Evolutionary conservation across 768 basidiomycete genomes (phyloP).

Genomic region (Tylopilus vinaceipallidus): DNA sequence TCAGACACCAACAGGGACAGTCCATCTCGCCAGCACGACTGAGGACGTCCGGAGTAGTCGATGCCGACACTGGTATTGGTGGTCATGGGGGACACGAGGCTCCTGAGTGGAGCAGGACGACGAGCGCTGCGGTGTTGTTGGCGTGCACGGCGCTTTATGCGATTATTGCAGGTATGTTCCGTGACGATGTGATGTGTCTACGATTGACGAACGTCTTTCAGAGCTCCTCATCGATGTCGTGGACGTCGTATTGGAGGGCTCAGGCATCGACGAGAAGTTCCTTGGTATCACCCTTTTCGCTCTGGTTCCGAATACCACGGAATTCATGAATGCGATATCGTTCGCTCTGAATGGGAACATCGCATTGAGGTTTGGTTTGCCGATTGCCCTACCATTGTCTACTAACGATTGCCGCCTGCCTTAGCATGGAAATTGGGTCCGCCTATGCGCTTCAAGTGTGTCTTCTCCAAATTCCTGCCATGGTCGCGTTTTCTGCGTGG

Average conservation of each 20-base stretch:
- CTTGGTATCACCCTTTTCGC: conserved; percentile 96
- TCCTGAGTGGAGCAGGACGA: conserved; percentile 91
- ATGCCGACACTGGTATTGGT: conserved; percentile 44
- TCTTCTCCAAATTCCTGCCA: conserved; percentile 94
- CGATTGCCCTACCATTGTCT: not conserved
- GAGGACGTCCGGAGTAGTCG: conserved; percentile 39
- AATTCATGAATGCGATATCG: conserved; percentile 99
- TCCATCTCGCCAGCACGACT: conserved; percentile 46
- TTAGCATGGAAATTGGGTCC: conserved; percentile 98
- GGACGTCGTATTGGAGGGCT: conserved; percentile 86
- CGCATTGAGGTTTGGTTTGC: conserved; percentile 70
- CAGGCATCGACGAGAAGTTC: conserved; percentile 96
- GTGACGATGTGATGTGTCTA: not conserved
- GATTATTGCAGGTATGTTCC: conserved; percentile 81
- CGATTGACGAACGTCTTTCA: conserved; percentile 32
- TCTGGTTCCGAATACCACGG: conserved; percentile 96
- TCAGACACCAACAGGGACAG: conserved; percentile 75
- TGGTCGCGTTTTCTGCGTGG: conserved; percentile 98
- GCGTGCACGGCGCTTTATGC: conserved; percentile 92
- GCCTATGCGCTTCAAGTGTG: conserved; percentile 99
- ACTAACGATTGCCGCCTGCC: conserved; percentile 1
- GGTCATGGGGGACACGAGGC: conserved; percentile 88
- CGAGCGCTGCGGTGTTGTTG: conserved; percentile 87
- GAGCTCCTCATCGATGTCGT: conserved; percentile 95
- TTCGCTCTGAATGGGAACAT: conserved; percentile 98